Evolutionary conservation across 2,329 filamentous ascomycete species (phyloP).

Genomic region (Fusarium sp.): DNA sequence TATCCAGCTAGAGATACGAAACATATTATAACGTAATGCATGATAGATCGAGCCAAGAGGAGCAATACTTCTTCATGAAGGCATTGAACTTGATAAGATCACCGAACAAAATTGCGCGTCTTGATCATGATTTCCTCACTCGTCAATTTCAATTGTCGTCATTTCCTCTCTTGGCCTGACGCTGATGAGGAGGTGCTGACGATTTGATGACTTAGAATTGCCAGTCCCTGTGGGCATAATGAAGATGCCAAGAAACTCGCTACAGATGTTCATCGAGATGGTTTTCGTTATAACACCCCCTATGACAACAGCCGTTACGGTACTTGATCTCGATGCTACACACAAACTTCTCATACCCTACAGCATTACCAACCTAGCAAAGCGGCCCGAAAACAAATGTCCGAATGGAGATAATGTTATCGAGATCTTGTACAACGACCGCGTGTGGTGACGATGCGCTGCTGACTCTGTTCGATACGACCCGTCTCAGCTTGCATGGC

Average conservation of each 20-base stretch:
- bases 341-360: background rate
- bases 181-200: background rate
- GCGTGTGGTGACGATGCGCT: background rate
- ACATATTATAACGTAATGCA: background rate
- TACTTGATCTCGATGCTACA: slow-evolving; percentile 8
- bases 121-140: background rate
- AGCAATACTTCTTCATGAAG: background rate
- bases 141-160: slow-evolving; percentile 22
- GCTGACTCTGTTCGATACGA: background rate
- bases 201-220: background rate
- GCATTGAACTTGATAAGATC: background rate
- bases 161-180: background rate
- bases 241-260: background rate
- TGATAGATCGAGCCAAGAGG: background rate
- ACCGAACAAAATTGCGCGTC: background rate
- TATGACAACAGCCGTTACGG: background rate
- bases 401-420: background rate
- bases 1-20: background rate
- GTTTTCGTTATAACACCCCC: background rate
- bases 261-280: background rate
- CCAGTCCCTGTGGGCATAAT: background rate
- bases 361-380: background rate
- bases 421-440: background rate
- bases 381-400: background rate
- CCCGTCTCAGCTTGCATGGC: background rate